Base-by-base conservation (phyloP, 371 early-diverging fungal species). In the Lichtheimia ornata region DNA sequence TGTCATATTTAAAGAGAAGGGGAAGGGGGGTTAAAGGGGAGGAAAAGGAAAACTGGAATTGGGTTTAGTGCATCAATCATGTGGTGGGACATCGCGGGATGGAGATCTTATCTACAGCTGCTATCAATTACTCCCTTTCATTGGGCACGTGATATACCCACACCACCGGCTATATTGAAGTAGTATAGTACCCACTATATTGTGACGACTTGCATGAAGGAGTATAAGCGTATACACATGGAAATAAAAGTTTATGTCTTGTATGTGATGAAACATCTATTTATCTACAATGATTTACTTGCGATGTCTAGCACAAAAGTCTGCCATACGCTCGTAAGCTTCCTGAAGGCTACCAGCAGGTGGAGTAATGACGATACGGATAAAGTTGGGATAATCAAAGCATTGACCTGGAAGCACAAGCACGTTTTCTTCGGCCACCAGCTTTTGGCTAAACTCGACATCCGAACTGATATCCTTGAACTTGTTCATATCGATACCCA, bases 381-480 rank as follows among this genome's bases (percentile, higher is more conserved):
- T 80, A 65, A 82, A 91, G 60, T 91, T 88, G 53, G 91, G 90
- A 73, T 87, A 92, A 14, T 87, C 76, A 72, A 95, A 95, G 71
- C 90, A 89, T 83, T 86, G 78, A 17, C 94, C 96, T 13, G 96
- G 96, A 58, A 96, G 77, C 61, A 90, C 85, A 62, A 93, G 81
- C 17, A 96, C 96, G 22, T 86, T 85, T 67, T 96, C 93, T 67
- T 96, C 95, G 54, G 84, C 84, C 53, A 90, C 79, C 55, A 96
- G 82, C 71, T 88, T 89, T 64, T 90, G 89, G 50, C 88, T 88
- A 63, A 95, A 94, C 43, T 91, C 88, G 24, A 91, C 83, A 64
- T 94, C 95, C 51, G 88, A 82, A 2, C 66, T 58, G 53, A 96
- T 88, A 51, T 84, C 90, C 61, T 82, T 82, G 72, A 96, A 95